A percentile compares a stretch with the other conserved stretches of the same genome.
These are phyloP conservation scores for Andrographis paniculata DNA, from an alignment of 305 asterid species.

Conservation along the genomic window DNA sequence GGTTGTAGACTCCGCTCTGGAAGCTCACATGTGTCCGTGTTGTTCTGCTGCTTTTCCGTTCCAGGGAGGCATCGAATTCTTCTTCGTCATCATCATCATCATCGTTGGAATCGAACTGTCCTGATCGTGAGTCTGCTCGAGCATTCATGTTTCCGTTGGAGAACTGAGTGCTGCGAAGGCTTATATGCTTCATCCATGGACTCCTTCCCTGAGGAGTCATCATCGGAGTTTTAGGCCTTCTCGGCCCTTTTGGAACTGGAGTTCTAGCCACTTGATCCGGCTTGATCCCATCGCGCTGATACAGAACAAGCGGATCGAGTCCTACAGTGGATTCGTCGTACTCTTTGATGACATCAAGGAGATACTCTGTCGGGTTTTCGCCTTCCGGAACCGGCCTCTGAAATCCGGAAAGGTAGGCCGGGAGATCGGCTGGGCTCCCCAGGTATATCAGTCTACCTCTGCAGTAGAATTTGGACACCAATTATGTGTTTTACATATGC, in stretches of 20 bases:
- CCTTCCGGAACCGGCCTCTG: slow-evolving; percentile 82
- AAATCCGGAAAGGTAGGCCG: slow-evolving; percentile 53
- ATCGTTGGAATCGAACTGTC: slow-evolving; percentile 21
- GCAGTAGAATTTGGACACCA: slow-evolving; percentile 11
- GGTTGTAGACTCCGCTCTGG: slow-evolving; percentile 45
- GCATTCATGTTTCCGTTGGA: slow-evolving; percentile 37
- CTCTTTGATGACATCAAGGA: slow-evolving; percentile 82
- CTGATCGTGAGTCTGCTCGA: slow-evolving; percentile 26
- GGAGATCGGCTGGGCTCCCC: slow-evolving; percentile 55
- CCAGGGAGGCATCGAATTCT: slow-evolving; percentile 58
- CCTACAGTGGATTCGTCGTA: slow-evolving; percentile 73
- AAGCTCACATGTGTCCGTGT: slow-evolving; percentile 41
- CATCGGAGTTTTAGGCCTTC: slow-evolving; percentile 23
- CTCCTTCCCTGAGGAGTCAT: slow-evolving; percentile 32
- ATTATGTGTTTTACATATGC: no score
- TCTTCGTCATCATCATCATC: slow-evolving; percentile 34
- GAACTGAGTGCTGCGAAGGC: slow-evolving; percentile 48
- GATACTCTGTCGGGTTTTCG: slow-evolving; percentile 68
- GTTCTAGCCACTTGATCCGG: slow-evolving; percentile 53
- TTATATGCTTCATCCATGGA: slow-evolving; percentile 45
- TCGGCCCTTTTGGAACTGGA: slow-evolving; percentile 43
- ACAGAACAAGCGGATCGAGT: slow-evolving; percentile 65
- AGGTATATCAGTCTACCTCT: slow-evolving; percentile 71
- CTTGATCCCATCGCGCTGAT: slow-evolving; percentile 59
- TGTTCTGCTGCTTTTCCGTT: slow-evolving; percentile 32